Evolutionary conservation across 352 stramenopile species (phyloP).

Genomic region (Aphanomyces stellatus): DNA sequence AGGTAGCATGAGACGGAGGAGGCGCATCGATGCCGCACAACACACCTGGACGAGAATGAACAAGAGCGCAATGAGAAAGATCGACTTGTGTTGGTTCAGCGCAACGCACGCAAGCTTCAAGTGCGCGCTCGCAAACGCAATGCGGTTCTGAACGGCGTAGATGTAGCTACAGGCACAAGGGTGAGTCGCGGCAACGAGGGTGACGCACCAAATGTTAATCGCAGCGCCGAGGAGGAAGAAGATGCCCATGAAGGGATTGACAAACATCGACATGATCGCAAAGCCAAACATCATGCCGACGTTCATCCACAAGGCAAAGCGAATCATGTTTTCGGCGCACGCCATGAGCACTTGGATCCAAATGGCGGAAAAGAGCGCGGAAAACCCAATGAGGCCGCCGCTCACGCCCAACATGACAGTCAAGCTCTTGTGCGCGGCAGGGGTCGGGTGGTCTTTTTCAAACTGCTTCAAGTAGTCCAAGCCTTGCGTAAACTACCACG

Average conservation of each 20-base stretch:
- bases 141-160: constrained; percentile 65
- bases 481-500: constrained; percentile 32
- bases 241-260: constrained; percentile 48
- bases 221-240: constrained; percentile 48
- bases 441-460: constrained; percentile 13
- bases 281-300: constrained; percentile 58
- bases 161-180: constrained; percentile 30
- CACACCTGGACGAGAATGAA: constrained; percentile 40
- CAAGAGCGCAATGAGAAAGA: constrained; percentile 57
- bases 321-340: constrained; percentile 67
- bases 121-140: constrained; percentile 75
- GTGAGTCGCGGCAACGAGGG: background rate
- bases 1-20: background rate
- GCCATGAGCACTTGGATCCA: constrained; percentile 77
- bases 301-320: constrained; percentile 76
- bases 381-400: constrained; percentile 38
- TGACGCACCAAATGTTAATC: constrained; percentile 68
- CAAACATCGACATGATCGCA: constrained; percentile 48
- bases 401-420: constrained; percentile 44
- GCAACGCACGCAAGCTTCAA: constrained; percentile 60
- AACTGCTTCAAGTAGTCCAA: constrained; percentile 23
- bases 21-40: background rate
- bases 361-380: constrained; percentile 43
- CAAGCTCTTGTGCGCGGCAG: constrained; percentile 32
- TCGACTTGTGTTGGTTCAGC: constrained; percentile 38